These are phyloP conservation scores for Arxiozyma heterogenica DNA, from an alignment of 1,139 yeast genomes.

Conservation along the genomic window DNA sequence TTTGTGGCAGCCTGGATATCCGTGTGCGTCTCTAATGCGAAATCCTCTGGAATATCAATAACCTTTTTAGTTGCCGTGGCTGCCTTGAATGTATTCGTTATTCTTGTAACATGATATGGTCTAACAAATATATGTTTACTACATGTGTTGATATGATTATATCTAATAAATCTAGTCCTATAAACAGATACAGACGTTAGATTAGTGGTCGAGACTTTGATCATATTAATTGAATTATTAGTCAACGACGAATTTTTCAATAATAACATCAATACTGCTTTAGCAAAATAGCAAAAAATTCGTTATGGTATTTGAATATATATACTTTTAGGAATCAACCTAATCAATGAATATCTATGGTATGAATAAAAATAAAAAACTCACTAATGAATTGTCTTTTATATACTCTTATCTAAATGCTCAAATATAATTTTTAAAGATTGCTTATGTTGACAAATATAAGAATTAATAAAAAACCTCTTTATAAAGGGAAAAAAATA, in stretches of 20 bases:
- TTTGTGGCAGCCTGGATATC: conserved; percentile 28
- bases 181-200: not conserved
- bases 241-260: not conserved
- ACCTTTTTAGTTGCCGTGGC: conserved; percentile 13
- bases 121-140: not conserved
- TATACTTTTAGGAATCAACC: not conserved
- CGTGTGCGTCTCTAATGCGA: conserved; percentile 28
- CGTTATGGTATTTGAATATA: not conserved
- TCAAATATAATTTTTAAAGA: too few relatives aligned
- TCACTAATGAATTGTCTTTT: too few relatives aligned
- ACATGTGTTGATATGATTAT: too few relatives aligned
- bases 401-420: too few relatives aligned
- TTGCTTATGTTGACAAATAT: too few relatives aligned
- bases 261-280: not conserved
- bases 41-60: conserved; percentile 19
- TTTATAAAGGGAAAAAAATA: too few relatives aligned
- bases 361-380: too few relatives aligned
- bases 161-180: not conserved
- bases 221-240: not conserved
- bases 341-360: not conserved
- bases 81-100: conserved; percentile 8
- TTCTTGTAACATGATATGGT: not conserved
- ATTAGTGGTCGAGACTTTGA: not conserved
- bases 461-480: too few relatives aligned
- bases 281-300: too few relatives aligned